Conservation (phyloP, 1,139 yeast species). For the Yamadazyma triangularis region DNA sequence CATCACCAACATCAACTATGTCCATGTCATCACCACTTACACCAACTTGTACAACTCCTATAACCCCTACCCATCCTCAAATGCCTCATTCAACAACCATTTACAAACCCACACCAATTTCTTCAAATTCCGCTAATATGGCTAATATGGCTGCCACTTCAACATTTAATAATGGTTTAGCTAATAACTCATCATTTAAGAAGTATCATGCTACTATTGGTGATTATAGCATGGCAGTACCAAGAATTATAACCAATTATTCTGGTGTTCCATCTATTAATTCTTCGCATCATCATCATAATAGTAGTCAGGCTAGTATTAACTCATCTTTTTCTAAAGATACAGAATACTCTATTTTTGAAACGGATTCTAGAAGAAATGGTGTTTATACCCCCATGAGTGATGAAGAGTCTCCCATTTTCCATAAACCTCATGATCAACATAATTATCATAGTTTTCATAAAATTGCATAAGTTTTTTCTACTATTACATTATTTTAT, state of each 20-base stretch:
- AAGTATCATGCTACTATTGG: conserved; percentile 7
- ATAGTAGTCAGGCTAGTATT: conserved; percentile 26
- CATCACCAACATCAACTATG: conserved; percentile 11
- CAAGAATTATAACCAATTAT: background rate
- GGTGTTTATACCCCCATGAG: conserved; percentile 32
- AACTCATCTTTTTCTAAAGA: conserved; percentile 23
- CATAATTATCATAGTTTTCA: background rate
- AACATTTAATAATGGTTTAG: background rate
- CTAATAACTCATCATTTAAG: conserved; percentile 6
- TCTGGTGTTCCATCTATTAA: too few relatives aligned
- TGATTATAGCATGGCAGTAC: conserved; percentile 1
- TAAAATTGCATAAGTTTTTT: background rate
- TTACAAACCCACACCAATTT: conserved; percentile 16
- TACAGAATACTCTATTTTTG: conserved; percentile 25
- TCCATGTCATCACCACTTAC: conserved; percentile 5
- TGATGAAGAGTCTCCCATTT: conserved; percentile 26
- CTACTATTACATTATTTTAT: too few relatives aligned
- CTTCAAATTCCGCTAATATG: conserved; percentile 7
- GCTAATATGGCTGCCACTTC: background rate
- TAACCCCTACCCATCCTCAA: too few relatives aligned
- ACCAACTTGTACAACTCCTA: conserved; percentile 3
- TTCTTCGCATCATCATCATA: conserved; percentile 15
- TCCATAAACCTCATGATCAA: conserved; percentile 1
- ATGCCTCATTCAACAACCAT: conserved; percentile 10
- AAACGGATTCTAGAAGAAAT: conserved; percentile 20